phyloP scores from a whole-genome alignment of 129 eudicot genomes.

The Saposhnikovia divaricata region DNA sequence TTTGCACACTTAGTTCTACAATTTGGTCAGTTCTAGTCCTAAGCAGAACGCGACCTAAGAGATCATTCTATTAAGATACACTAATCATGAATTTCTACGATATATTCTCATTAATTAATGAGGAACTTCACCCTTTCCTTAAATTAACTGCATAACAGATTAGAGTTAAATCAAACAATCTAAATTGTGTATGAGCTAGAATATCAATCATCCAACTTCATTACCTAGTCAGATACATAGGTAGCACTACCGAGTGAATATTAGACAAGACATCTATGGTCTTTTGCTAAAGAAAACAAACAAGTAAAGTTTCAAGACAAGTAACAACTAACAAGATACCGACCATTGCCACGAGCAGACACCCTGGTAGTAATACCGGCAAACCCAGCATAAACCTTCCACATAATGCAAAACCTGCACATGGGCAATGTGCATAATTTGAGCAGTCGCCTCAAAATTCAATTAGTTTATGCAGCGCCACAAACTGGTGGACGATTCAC shows the following conservation, averaged over 20 bases:
- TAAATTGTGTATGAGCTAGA: not conserved
- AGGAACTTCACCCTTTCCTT: not conserved
- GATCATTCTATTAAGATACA: not conserved
- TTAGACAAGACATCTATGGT: not conserved
- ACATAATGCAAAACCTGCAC: conserved; percentile 87
- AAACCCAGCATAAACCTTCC: conserved; percentile 99
- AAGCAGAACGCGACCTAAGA: too few species aligned
- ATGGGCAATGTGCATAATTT: not conserved
- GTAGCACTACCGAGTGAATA: not conserved
- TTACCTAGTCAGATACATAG: not conserved
- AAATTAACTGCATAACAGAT: not conserved
- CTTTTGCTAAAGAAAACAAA: not conserved
- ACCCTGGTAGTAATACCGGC: conserved; percentile 92
- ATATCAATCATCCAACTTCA: not conserved
- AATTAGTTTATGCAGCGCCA: not conserved
- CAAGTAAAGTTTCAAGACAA: not conserved
- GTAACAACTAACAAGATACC: conserved; percentile 10
- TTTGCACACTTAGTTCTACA: not conserved
- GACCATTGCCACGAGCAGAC: conserved; percentile 99
- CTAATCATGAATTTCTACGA: not conserved
- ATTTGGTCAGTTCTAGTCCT: not conserved
- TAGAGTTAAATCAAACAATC: not conserved
- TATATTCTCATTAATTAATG: not conserved
- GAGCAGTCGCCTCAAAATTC: not conserved
- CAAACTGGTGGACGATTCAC: not conserved